Conservation (phyloP, 257 asterid genomes). For the Fraxinus cuspidata region DNA sequence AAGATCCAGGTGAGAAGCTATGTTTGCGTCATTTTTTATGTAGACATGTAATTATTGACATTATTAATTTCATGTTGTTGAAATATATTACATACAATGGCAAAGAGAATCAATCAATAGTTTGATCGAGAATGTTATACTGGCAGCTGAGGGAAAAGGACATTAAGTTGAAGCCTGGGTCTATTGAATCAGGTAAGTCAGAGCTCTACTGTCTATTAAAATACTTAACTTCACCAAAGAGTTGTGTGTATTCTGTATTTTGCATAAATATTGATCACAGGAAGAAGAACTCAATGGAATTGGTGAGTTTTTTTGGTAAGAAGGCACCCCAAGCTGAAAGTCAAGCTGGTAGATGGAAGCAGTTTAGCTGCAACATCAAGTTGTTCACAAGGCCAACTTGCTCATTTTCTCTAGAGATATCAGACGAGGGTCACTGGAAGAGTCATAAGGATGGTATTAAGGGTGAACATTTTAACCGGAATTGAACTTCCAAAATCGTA, state of each 20-base stretch:
- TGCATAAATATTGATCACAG: no score
- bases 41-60: no score
- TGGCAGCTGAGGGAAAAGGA: conserved; percentile 39
- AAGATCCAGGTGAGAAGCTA: conserved; percentile 33
- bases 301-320: conserved; percentile 32
- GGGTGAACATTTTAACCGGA: no score
- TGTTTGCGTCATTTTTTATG: no score
- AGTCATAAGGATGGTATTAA: no score
- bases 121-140: conserved; percentile 40
- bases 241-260: no score
- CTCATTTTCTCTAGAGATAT: background rate
- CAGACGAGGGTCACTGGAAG: background rate
- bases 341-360: conserved; percentile 49
- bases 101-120: conserved; percentile 35
- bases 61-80: background rate
- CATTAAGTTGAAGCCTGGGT: conserved; percentile 40
- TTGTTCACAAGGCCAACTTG: no score
- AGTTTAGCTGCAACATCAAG: conserved; percentile 23
- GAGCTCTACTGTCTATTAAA: no score
- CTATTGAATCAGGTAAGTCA: conserved; percentile 38
- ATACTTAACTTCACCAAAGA: no score
- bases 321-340: conserved; percentile 37
- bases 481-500: no score
- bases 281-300: conserved; percentile 11
- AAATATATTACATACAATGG: conserved; percentile 40